Evolutionary conservation across 306 rosid species (phyloP).

Genomic region (Castanospermum australe): DNA sequence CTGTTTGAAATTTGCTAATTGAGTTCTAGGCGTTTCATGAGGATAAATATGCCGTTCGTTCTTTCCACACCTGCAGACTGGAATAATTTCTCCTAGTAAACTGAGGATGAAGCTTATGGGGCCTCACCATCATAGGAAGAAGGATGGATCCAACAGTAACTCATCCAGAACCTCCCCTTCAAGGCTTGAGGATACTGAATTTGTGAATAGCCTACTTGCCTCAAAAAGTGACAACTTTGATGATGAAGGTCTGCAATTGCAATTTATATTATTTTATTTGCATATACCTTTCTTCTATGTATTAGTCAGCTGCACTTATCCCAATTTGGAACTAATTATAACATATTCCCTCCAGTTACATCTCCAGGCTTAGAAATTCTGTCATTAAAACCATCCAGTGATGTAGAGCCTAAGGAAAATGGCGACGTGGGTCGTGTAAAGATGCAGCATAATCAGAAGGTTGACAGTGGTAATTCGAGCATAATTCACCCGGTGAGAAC

Average conservation of each 20-base stretch:
- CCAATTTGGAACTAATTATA: slow-evolving; percentile 19
- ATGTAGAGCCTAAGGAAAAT: slow-evolving; percentile 42
- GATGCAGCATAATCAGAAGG: slow-evolving; percentile 51
- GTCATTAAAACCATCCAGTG: slow-evolving; percentile 41
- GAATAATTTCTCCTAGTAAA: slow-evolving; percentile 93
- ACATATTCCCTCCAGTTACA: slow-evolving; percentile 49
- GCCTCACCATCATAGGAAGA: slow-evolving; percentile 63
- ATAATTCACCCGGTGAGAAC: slow-evolving; percentile 58
- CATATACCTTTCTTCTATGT: not conserved
- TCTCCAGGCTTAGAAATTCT: slow-evolving; percentile 57
- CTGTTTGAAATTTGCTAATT: slow-evolving; percentile 14
- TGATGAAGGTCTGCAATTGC: slow-evolving; percentile 62
- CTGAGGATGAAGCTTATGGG: slow-evolving; percentile 92
- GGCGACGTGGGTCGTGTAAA: slow-evolving; percentile 34
- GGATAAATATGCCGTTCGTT: not conserved
- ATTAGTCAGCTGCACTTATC: not conserved
- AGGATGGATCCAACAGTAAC: slow-evolving; percentile 85
- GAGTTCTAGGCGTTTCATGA: slow-evolving; percentile 6
- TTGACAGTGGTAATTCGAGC: slow-evolving; percentile 62
- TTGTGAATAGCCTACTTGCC: slow-evolving; percentile 65
- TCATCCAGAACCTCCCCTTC: slow-evolving; percentile 96
- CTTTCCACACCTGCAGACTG: slow-evolving; percentile 50
- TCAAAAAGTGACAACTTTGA: slow-evolving; percentile 49
- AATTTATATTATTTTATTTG: not conserved
- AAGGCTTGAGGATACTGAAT: slow-evolving; percentile 68